phyloP scores from a whole-genome alignment of 2,329 filamentous ascomycete genomes.

The Talaromyces sp. region DNA sequence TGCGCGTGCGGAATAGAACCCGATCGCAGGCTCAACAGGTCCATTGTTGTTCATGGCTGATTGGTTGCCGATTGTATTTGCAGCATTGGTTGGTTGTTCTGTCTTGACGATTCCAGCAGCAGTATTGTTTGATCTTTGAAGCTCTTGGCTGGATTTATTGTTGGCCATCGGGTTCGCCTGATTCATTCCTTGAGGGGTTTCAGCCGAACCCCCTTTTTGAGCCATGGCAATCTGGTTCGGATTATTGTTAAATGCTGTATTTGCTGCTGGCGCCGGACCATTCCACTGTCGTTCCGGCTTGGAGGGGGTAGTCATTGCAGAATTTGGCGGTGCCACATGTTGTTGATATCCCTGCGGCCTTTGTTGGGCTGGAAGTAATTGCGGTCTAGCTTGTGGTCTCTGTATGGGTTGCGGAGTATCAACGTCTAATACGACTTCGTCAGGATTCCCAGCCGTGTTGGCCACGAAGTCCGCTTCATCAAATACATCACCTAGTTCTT shows the following conservation, averaged over 20 bases:
- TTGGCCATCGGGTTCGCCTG: constrained; percentile 7
- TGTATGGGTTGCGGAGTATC: constrained; percentile 28
- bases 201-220: not conserved
- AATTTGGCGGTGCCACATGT: constrained; percentile 22
- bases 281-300: constrained; percentile 35
- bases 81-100: constrained; percentile 7
- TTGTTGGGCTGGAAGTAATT: constrained; percentile 20
- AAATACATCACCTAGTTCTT: constrained; percentile 56
- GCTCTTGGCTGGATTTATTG: constrained; percentile 16
- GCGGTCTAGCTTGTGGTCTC: constrained; percentile 23
- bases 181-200: constrained; percentile 1
- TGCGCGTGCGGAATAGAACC: constrained; percentile 69
- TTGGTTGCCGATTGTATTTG: constrained; percentile 24
- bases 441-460: constrained; percentile 66
- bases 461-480: constrained; percentile 75
- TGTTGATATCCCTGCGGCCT: constrained; percentile 23
- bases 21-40: constrained; percentile 46
- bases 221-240: not conserved
- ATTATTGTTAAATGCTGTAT: constrained; percentile 20
- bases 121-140: constrained; percentile 8
- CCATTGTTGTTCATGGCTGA: not conserved
- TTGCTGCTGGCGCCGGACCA: constrained; percentile 22
- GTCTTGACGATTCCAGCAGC: constrained; percentile 6
- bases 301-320: constrained; percentile 35
- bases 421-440: constrained; percentile 64